Evolutionary conservation across 1,284 basidiomycete genomes (phyloP), one percentile per base, ranked within the genome.

Genomic region (Thelephora terrestris): DNA sequence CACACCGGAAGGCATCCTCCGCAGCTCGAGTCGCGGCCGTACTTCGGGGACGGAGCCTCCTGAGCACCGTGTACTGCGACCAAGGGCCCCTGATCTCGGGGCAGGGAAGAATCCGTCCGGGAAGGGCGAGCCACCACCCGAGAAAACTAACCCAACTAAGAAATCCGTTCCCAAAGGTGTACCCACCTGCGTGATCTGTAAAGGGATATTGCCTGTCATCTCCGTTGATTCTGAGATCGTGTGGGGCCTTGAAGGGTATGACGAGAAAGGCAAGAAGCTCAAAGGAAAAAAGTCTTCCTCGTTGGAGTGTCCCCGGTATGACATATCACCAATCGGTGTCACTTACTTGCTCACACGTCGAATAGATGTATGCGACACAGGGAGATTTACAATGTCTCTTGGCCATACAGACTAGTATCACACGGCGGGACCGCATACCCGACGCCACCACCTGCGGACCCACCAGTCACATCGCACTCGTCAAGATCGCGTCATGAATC

Each of bases 351-450:
- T 34, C n/a, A 36, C 21, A 49, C 25, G 32, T 24, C 42, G 35
- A 46, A 44, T 55, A 88, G 85, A 51, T 88, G 85, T 59, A 72
- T 87, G 63, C 80, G 85, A 17, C 85, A 88, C 61, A 74, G 71
- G 53, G 83, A 79, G 16, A 89, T 89, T 50, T 89, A 87, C 63
- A 71, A 68, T 4, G 68, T 73, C 45, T 63, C 73, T 3, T 89
- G 86, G 86, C 85, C 85, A 17, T 69, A 71, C 44, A 81, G 85
- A 47, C 57, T 76, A 23, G 66, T 74, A 25, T 64, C 67, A 16
- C 74, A 76, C 51, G 78, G 76, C 2, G 60, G 54, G 4, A 50
- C 70, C 7, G 60, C 62, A 16, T 67, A 32, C 29, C 29, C 29
- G 29, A 32, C 29, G 7, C 29, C 29, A 32, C 52, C 2, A 43